Evolutionary conservation across 768 basidiomycete species (phyloP), one percentile per base, ranked within the genome.

Genomic region (Lentinula sp.): DNA sequence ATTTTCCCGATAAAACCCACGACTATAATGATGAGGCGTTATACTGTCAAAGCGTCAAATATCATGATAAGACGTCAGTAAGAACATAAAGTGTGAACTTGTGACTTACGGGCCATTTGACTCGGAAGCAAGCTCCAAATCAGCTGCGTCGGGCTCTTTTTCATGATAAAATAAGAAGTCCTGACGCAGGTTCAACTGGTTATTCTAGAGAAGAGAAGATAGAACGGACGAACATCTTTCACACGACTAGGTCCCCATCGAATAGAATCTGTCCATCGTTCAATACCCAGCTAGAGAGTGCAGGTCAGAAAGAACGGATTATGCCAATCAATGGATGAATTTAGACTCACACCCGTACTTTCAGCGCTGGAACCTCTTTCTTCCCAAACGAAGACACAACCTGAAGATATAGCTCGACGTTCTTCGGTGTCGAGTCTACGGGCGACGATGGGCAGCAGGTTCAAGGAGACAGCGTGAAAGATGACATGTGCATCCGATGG

Each of bases 351-450:
- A 62, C 87, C 87, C 51, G 83, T 84, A 33, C 84, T 79, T 63
- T 88, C 89, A 54, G 84, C 72, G 63, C 82, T 84, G 13, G 86
- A 79, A 5, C 85, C 85, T 60, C 90, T 49, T 70, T 93, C 91
- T 69, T 92, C 89, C 90, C 91, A 93, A 42, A 93, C 89, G 64
- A 84, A 93, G 37, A 92, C 85, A 61, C 82, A 84, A 13, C 91
- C 90, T 0, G 89, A 82, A n/a, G 75, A 65, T 54, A 92, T 89
- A 43, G 78, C 74, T 10, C 89, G 80, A 42, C 90, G 79, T 69
- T 92, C 90, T 57, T 90, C 89, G 15, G 86, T 83, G 73, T 90
- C 88, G 56, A 93, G 78, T 43, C 90, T 84, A 60, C 87, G 82
- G 28, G 83, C 74, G 54, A 91, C 83, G 76, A 90, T 88, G 35